Conservation (phyloP, 805 yeast species). For the Candida andamanensis region DNA sequence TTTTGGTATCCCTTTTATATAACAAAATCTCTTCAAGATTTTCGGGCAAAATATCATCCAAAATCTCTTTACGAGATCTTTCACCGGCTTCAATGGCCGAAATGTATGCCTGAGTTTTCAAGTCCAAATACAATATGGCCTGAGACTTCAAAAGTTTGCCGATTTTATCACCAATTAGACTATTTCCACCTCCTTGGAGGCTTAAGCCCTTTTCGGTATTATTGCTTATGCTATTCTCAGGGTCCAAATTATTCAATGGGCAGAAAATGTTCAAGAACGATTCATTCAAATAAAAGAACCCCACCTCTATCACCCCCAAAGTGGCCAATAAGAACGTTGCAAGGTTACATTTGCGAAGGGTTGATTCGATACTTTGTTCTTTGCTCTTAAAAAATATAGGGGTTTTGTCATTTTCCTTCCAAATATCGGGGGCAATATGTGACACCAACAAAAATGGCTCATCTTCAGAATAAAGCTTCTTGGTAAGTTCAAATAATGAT, state of each 20-base stretch:
- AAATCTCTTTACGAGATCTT: constrained; percentile 57
- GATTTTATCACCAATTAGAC: constrained; percentile 34
- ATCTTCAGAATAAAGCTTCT: constrained; percentile 60
- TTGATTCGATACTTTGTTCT: constrained; percentile 56
- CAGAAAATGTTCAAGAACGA: constrained; percentile 84
- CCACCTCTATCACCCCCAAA: constrained; percentile 78
- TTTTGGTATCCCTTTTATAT: constrained; percentile 27
- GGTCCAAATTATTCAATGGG: constrained; percentile 58
- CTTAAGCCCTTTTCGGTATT: constrained; percentile 26
- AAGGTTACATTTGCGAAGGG: constrained; percentile 78
- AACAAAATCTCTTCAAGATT: constrained; percentile 47
- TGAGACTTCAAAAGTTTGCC: constrained; percentile 74
- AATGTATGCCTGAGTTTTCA: constrained; percentile 93
- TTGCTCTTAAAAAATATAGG: constrained; percentile 55
- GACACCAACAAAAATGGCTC: constrained; percentile 70
- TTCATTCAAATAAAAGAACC: constrained; percentile 81
- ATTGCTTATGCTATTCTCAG: constrained; percentile 37
- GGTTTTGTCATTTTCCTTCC: constrained; percentile 58
- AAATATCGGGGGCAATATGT: constrained; percentile 65
- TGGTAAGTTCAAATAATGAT: constrained; percentile 74
- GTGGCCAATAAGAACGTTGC: constrained; percentile 87
- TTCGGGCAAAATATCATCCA: constrained; percentile 72
- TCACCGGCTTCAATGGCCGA: constrained; percentile 71
- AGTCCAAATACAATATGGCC: constrained; percentile 72
- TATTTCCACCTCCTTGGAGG: constrained; percentile 28